Base-by-base conservation (phyloP, 2,329 filamentous ascomycete species). In the Dothideomycetes sp. region DNA sequence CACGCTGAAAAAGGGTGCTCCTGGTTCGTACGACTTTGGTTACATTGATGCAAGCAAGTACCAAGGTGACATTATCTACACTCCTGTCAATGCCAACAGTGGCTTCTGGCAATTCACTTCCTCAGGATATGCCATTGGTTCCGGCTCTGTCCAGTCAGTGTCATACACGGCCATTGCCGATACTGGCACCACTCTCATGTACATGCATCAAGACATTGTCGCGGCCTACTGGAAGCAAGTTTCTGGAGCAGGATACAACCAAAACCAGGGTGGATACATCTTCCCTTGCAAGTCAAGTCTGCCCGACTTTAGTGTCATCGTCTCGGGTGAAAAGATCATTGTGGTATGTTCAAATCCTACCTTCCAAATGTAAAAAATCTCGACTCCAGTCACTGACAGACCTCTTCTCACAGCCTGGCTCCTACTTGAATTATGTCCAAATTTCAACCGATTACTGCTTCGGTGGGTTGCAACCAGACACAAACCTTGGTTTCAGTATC, bases 141-240 rank as follows among this genome's bases (percentile, higher is more conserved):
- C 56, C 45, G 54, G 55, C 33, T 48, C 49, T 39, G 49, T 62
- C 58, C 61, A 64, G 42, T 52, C 57, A 25, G 41, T 56, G 33
- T 53, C 60, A 46, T 69, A 76, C 57, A 49, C 56, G 29, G 71
- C 68, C 49, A 82, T 84, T 56, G 75, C 76, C 52, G 80, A 84
- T 62, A 84, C 80, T 2, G 81, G 80, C 40, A 84, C 80, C 42
- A 79, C 78, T 1, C 73, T 84, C 25, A 34, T 47, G 43, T 64
- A 80, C 24, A 71, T 75, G 43, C 70, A 74, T 50, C 58, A 66
- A 22, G 51, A 57, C 16, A 64, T 75, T 29, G 45, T 49, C 11
- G 41, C 45, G 15, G 54, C 61, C 19, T 65, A 64, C 55, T 65
- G 64, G 51, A 46, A 48, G 13, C 46, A 60, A 35, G 63, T 65